Evolutionary conservation across 1,284 basidiomycete species (phyloP).

Genomic region (Tilletia setariae): DNA sequence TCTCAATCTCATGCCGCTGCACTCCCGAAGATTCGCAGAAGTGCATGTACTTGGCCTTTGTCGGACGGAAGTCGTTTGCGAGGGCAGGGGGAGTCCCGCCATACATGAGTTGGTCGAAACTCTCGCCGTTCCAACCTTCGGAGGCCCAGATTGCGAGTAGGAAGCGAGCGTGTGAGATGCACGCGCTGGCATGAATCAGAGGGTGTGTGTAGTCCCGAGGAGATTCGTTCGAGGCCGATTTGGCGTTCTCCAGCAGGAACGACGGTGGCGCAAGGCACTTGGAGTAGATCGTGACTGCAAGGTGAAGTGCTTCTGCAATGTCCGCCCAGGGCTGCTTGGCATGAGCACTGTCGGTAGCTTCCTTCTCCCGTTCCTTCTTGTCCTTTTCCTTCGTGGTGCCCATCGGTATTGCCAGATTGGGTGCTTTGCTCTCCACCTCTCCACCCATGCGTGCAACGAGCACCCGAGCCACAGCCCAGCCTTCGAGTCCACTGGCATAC

Average conservation of each 20-base stretch:
- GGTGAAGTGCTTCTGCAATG: conserved; percentile 49
- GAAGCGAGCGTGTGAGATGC: conserved; percentile 47
- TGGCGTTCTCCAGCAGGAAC: conserved; percentile 36
- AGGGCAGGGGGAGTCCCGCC: conserved; percentile 49
- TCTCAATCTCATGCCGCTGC: conserved; percentile 44
- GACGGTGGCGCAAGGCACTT: conserved; percentile 51
- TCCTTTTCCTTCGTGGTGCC: conserved; percentile 35
- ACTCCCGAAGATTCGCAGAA: conserved; percentile 39
- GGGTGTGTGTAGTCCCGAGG: conserved; percentile 52
- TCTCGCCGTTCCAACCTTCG: conserved; percentile 50
- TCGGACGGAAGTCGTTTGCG: conserved; percentile 34
- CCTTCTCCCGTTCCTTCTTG: conserved; percentile 37
- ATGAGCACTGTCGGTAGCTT: conserved; percentile 29
- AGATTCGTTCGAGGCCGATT: conserved; percentile 46
- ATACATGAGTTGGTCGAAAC: conserved; percentile 51
- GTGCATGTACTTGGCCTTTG: conserved; percentile 30
- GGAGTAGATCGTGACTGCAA: conserved; percentile 46
- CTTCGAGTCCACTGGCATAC: conserved; percentile 51
- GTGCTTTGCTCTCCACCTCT: conserved; percentile 37
- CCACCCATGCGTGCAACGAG: conserved; percentile 47
- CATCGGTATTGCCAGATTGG: conserved; percentile 15
- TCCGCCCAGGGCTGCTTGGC: conserved; percentile 41
- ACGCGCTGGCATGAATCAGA: conserved; percentile 45
- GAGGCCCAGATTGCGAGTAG: conserved; percentile 50
- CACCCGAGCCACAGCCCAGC: conserved; percentile 46